These are phyloP conservation scores for Jackrogersella multiformis DNA, from an alignment of 495 filamentous ascomycete genomes.

Conservation along the genomic window DNA sequence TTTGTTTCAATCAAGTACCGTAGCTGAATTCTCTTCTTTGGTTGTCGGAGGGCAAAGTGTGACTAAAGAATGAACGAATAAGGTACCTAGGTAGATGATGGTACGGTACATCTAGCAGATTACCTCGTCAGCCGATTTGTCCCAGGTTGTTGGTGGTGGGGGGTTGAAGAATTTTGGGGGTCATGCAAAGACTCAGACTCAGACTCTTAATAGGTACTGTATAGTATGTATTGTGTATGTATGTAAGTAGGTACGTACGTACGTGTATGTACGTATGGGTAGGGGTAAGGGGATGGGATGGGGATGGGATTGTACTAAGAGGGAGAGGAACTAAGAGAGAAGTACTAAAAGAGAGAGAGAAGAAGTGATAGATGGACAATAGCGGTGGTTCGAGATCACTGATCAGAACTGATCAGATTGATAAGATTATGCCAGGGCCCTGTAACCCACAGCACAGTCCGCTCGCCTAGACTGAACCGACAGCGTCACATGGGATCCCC, in stretches of 20 bases:
- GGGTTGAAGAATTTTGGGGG: conserved; percentile 19
- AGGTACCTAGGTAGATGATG: not conserved
- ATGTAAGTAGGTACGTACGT: no score
- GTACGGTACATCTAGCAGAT: conserved; percentile 3
- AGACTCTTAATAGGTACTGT: not conserved
- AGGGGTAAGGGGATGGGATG: conserved; percentile 2
- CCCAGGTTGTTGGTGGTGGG: conserved; percentile 24
- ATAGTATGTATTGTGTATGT: not conserved
- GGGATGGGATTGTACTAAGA: not conserved
- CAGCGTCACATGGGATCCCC: conserved; percentile 36
- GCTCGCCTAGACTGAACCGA: conserved; percentile 25
- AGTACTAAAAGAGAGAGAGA: no score
- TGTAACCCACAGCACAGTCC: conserved; percentile 26
- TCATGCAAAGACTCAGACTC: conserved; percentile 14
- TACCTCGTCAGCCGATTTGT: conserved; percentile 13
- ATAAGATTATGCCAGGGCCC: conserved; percentile 52
- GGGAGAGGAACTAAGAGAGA: no score
- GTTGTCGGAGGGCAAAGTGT: conserved; percentile 15
- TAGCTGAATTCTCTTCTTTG: conserved; percentile 4
- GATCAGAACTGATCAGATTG: conserved; percentile 55
- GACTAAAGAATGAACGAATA: conserved; percentile 36
- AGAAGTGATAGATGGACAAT: conserved; percentile 12
- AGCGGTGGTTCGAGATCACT: conserved; percentile 44
- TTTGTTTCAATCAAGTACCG: no score
- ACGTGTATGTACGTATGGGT: no score